A percentile compares a stretch with the other conserved stretches of the same genome.
Conservation (phyloP, 1,139 yeast species). For the Suhomyces choctaworum region DNA sequence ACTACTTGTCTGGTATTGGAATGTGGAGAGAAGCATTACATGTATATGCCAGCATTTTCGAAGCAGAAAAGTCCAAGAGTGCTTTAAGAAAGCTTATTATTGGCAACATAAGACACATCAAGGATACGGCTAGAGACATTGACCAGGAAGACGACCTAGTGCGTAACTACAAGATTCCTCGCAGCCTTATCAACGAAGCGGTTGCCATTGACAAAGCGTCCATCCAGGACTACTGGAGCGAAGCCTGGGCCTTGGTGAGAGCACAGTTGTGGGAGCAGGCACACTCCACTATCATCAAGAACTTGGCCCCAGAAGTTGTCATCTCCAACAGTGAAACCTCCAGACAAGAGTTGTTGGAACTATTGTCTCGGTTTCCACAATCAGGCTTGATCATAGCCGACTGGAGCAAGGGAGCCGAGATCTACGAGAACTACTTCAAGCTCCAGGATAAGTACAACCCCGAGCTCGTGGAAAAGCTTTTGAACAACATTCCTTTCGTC, state of each 20-base stretch:
- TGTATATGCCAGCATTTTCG: slow-evolving; percentile 53
- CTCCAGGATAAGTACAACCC: slow-evolving; percentile 24
- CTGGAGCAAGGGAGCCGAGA: slow-evolving; percentile 65
- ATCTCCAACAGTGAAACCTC: slow-evolving; percentile 41
- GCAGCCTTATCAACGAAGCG: slow-evolving; percentile 49
- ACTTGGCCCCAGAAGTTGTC: slow-evolving; percentile 70
- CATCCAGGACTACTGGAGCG: slow-evolving; percentile 54
- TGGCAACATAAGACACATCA: slow-evolving; percentile 45
- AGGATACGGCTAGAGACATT: slow-evolving; percentile 21
- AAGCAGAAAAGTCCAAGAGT: slow-evolving; percentile 42
- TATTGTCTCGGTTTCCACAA: slow-evolving; percentile 52
- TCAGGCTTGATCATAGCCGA: slow-evolving; percentile 39
- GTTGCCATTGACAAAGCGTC: slow-evolving; percentile 46
- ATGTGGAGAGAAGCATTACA: slow-evolving; percentile 62
- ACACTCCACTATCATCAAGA: slow-evolving; percentile 52
- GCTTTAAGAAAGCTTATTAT: slow-evolving; percentile 48
- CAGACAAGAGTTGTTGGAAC: slow-evolving; percentile 28
- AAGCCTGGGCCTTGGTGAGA: slow-evolving; percentile 60
- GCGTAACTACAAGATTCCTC: slow-evolving; percentile 46
- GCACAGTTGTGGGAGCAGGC: slow-evolving; percentile 68
- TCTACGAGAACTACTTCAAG: slow-evolving; percentile 50
- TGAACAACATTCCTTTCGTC: slow-evolving; percentile 47
- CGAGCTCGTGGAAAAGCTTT: slow-evolving; percentile 26
- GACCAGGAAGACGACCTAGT: slow-evolving; percentile 37
- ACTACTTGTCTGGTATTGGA: slow-evolving; percentile 49